Evolutionary conservation across 352 stramenopile genomes (phyloP).

Genomic region (Saprolegnia diclina): DNA sequence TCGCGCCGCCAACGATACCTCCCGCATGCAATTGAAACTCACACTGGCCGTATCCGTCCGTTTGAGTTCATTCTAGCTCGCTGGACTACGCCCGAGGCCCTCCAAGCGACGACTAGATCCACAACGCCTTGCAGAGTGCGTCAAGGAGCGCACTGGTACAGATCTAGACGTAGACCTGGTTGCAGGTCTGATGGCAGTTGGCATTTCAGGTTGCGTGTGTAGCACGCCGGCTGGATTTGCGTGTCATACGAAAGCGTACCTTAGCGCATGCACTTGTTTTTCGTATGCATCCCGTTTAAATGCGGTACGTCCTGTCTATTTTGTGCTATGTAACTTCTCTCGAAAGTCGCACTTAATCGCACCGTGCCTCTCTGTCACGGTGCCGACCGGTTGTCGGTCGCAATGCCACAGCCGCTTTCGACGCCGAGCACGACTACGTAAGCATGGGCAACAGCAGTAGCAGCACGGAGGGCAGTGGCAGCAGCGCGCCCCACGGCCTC

Average conservation of each 20-base stretch:
- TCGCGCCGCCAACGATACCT: no score
- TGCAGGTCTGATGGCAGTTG: no score
- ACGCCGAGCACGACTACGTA: background rate
- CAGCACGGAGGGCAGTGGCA: background rate
- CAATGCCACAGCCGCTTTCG: background rate
- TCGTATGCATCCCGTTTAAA: no score
- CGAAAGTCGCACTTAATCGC: background rate
- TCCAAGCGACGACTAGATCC: no score
- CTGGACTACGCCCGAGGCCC: no score
- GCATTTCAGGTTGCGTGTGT: background rate
- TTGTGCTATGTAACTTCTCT: background rate
- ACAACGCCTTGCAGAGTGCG: no score
- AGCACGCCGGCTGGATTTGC: background rate
- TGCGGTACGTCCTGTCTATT: background rate
- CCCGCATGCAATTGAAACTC: no score
- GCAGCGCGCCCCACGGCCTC: constrained; percentile 1
- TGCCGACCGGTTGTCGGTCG: background rate
- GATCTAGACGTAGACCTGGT: no score
- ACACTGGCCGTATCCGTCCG: no score
- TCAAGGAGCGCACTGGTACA: no score
- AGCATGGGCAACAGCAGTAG: background rate
- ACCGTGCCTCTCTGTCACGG: background rate
- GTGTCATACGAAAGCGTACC: background rate
- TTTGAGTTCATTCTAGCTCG: no score
- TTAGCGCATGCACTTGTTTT: background rate